A percentile compares a stretch with the other conserved stretches of the same genome.
phyloP scores from a whole-genome alignment of 176 grass and related monocot species.

The Rhynchospora pubera region DNA sequence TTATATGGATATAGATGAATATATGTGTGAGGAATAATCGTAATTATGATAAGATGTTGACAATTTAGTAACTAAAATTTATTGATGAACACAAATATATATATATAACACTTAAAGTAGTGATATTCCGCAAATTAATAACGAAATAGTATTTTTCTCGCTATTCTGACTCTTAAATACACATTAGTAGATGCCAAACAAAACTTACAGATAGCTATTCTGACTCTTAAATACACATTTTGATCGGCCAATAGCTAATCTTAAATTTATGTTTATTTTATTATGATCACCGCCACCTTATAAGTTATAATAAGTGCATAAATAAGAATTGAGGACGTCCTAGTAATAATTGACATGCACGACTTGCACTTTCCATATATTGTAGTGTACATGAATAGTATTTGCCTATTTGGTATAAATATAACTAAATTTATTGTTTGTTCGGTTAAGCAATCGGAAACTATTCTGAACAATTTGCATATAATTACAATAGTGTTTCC shows the following conservation, averaged over 20 bases:
- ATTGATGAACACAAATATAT: too few relatives aligned
- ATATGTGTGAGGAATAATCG: too few relatives aligned
- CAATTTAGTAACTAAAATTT: too few relatives aligned
- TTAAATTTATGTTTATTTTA: background rate
- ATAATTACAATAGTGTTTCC: background rate
- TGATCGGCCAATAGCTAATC: background rate
- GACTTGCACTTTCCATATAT: background rate
- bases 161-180: too few relatives aligned
- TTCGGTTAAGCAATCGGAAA: background rate
- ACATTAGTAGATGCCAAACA: too few relatives aligned
- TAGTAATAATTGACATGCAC: background rate
- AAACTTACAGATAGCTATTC: too few relatives aligned
- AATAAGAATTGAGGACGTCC: background rate
- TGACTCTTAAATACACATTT: too few relatives aligned
- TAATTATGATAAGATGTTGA: too few relatives aligned
- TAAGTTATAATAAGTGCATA: background rate
- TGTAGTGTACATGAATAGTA: background rate
- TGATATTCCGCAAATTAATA: too few relatives aligned
- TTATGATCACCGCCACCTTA: background rate
- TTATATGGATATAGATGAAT: too few relatives aligned
- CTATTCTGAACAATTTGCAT: background rate
- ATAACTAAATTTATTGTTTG: background rate
- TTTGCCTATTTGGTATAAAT: background rate
- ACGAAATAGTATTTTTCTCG: too few relatives aligned
- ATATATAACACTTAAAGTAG: too few relatives aligned